phyloP scores from a whole-genome alignment of 768 basidiomycete genomes.

The Boletus pseudopeckii region DNA sequence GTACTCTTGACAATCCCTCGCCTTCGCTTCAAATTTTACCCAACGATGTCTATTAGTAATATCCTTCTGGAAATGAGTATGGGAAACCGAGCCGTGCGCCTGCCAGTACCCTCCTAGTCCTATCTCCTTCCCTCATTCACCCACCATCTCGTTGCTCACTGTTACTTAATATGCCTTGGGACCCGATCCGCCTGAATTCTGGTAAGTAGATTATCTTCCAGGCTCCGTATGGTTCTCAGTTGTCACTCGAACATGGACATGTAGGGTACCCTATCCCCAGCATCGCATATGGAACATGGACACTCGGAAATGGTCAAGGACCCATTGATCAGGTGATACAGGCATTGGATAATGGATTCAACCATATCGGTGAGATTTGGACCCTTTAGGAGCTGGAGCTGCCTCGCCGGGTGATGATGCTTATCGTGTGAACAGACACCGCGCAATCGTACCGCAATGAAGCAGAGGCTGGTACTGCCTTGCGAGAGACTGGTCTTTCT shows the following conservation, averaged over 20 bases:
- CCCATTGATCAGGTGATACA: constrained; percentile 56
- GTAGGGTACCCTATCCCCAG: constrained; percentile 43
- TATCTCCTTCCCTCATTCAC: neutral
- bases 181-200: constrained; percentile 54
- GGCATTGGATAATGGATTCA: constrained; percentile 58
- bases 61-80: neutral
- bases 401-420: neutral
- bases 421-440: constrained; percentile 43
- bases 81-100: neutral
- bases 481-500: constrained; percentile 51
- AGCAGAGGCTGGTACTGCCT: constrained; percentile 38
- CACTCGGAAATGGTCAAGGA: constrained; percentile 52
- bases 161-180: constrained; percentile 52
- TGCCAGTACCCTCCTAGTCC: neutral
- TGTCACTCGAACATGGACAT: neutral
- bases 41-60: neutral
- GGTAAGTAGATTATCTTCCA: constrained; percentile 34
- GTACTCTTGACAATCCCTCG: neutral
- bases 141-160: neutral
- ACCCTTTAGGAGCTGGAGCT: neutral
- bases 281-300: constrained; percentile 67
- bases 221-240: neutral
- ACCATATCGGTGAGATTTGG: constrained; percentile 50
- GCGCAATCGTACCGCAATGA: constrained; percentile 63
- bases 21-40: neutral